phyloP scores from a whole-genome alignment of 1,139 yeast genomes.

The Groenewaldozyma sp. region DNA sequence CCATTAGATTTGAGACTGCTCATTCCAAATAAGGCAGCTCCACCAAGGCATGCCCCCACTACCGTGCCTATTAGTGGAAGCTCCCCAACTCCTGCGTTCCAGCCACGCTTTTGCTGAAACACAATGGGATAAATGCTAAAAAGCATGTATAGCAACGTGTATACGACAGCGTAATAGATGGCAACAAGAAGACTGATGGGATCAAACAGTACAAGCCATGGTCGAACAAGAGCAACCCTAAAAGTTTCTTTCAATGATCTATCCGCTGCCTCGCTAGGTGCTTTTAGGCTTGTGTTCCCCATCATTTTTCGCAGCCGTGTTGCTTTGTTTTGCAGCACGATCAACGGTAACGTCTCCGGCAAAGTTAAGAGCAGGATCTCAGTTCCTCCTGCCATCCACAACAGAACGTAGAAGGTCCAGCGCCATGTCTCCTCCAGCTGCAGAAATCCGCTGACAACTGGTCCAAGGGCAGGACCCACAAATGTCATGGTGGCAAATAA shows the following conservation, averaged over 20 bases:
- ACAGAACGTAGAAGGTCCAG: slow-evolving; percentile 62
- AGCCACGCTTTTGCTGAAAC: slow-evolving; percentile 56
- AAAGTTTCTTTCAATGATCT: slow-evolving; percentile 53
- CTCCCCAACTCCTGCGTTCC: slow-evolving; percentile 71
- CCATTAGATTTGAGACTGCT: too few species aligned
- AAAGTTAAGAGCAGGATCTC: slow-evolving; percentile 38
- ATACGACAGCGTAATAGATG: slow-evolving; percentile 77
- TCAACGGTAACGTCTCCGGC: slow-evolving; percentile 90
- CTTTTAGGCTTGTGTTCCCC: slow-evolving; percentile 74
- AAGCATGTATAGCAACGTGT: slow-evolving; percentile 81
- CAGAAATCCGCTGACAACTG: too few species aligned
- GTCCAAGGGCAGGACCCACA: slow-evolving; percentile 67
- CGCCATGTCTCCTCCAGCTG: too few species aligned
- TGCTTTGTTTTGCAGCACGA: slow-evolving; percentile 67
- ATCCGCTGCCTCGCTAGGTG: slow-evolving; percentile 79
- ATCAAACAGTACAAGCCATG: slow-evolving; percentile 64
- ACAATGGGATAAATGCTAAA: slow-evolving; percentile 78
- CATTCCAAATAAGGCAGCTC: slow-evolving; percentile 43
- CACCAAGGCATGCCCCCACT: slow-evolving; percentile 39
- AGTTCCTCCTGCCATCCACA: slow-evolving; percentile 49
- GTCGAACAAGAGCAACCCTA: slow-evolving; percentile 60
- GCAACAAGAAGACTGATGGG: slow-evolving; percentile 79
- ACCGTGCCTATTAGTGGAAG: slow-evolving; percentile 66
- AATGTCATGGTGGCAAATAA: slow-evolving; percentile 62
- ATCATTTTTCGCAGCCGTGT: slow-evolving; percentile 63